Evolutionary conservation across 2,329 filamentous ascomycete genomes (phyloP), one percentile per base, ranked within the genome.

Genomic region (Ilyonectria destructans): DNA sequence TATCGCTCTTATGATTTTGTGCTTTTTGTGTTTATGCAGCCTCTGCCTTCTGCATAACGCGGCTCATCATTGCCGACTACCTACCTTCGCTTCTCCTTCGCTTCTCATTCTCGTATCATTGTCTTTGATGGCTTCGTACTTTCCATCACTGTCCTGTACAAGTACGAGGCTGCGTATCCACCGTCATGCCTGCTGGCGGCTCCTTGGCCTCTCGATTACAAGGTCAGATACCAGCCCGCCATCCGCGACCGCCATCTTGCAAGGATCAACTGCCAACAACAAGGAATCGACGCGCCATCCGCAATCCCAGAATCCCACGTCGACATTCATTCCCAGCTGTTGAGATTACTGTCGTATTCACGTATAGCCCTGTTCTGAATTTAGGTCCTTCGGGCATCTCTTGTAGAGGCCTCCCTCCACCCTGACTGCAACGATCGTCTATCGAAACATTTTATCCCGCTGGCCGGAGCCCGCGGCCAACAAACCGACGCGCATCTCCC

Each of bases 271-370:
- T 43, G 15, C 29, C 48, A 29, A 35, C 12, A 46, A 46, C 52
- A 37, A 37, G 45, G 31, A 31, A n/a, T 48, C 43, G 26, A 49
- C 46, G 57, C 31, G 31, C 29, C 57, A 49, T 48, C 29, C 43
- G n/a, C 29, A 10, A 48, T 45, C 37, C 45, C 35, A 10, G 45
- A 66, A 62, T 48, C 58, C 19, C 31, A 54, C 51, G 8, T 33
- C 4, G 29, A 33, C 26, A 52, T 60, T 55, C 40, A 56, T 29
- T 19, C 43, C n/a, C 37, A 26, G 37, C 37, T 23, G 54, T 26
- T 40, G 29, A 57, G 31, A 61, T 65, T 65, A 17, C 43, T 48
- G 56, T 65, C 57, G 57, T 65, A 56, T 56, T n/a, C 49, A 19
- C 15, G 26, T 54, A 8, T 17, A 8, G 17, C 15, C 40, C 40